Conservation (phyloP, 2,329 filamentous ascomycete species). For the Aspergillus ochraceoroseus region DNA sequence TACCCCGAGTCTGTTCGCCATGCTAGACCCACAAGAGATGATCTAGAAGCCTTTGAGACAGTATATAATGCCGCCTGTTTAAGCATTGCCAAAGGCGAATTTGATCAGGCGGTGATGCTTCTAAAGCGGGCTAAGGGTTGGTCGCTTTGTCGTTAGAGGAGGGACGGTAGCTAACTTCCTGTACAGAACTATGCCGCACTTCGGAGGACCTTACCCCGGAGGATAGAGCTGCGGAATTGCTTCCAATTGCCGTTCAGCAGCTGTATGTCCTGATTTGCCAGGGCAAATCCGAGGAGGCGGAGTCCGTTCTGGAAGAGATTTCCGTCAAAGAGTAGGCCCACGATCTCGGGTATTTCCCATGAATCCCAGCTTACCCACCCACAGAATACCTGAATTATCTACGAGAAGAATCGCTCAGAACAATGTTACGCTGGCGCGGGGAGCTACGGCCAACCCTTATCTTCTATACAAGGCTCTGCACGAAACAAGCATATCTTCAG, state of each 20-base stretch:
- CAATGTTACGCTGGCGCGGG: constrained; percentile 51
- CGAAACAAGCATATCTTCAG: constrained; percentile 42
- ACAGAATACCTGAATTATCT: constrained; percentile 54
- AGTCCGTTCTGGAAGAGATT: constrained; percentile 49
- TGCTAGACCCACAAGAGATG: constrained; percentile 53
- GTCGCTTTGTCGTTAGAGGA: constrained; percentile 14
- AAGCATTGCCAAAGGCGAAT: constrained; percentile 57
- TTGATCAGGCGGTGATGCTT: constrained; percentile 55
- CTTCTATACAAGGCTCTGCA: constrained; percentile 54
- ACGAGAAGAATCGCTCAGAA: constrained; percentile 58
- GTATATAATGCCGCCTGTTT: constrained; percentile 61
- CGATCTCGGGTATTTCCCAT: not conserved
- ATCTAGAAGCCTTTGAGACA: constrained; percentile 60
- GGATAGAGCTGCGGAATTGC: constrained; percentile 55
- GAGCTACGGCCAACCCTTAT: constrained; percentile 52
- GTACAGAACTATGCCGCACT: constrained; percentile 53
- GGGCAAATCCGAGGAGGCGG: constrained; percentile 54
- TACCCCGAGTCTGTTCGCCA: constrained; percentile 49
- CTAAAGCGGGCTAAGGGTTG: constrained; percentile 55
- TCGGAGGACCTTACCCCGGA: constrained; percentile 56
- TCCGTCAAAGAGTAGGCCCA: constrained; percentile 47
- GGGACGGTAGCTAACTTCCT: constrained; percentile 1
- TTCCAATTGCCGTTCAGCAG: constrained; percentile 59
- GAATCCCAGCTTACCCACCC: constrained; percentile 11
- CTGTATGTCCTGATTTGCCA: constrained; percentile 55